Percentiles rank a stretch among this genome's conserved stretches.
These are phyloP conservation scores for Symbiotaphrina buchneri DNA, from an alignment of 495 filamentous ascomycete genomes.

Conservation along the genomic window DNA sequence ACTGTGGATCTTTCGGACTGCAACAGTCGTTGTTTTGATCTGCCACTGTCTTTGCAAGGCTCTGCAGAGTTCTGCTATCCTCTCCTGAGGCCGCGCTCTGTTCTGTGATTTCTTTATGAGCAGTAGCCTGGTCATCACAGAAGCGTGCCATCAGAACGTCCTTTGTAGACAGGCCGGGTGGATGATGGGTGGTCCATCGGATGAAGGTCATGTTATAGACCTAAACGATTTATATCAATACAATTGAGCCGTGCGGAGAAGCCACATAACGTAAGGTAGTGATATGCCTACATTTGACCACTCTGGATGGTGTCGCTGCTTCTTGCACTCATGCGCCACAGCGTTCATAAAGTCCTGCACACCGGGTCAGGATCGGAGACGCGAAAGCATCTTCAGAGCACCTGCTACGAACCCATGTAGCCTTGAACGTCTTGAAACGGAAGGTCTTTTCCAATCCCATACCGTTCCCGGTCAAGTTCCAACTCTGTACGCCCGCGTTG, in stretches of 20 bases:
- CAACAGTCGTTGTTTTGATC: too few relatives aligned
- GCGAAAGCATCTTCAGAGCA: too few relatives aligned
- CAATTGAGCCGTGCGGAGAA: not conserved
- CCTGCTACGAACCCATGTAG: conserved; percentile 28
- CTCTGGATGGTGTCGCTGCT: conserved; percentile 36
- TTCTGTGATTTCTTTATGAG: conserved; percentile 30
- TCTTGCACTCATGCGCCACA: conserved; percentile 29
- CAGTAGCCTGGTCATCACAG: conserved; percentile 35
- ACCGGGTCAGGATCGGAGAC: too few relatives aligned
- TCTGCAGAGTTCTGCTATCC: too few relatives aligned
- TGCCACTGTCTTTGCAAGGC: too few relatives aligned
- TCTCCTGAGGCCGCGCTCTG: too few relatives aligned
- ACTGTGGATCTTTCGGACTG: too few relatives aligned
- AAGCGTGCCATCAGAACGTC: conserved; percentile 40
- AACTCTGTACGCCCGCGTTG: too few relatives aligned
- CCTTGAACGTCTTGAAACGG: conserved; percentile 37
- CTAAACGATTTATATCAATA: too few relatives aligned
- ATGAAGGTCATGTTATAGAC: conserved; percentile 37
- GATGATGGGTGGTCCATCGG: conserved; percentile 56
- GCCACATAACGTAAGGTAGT: conserved; percentile 1
- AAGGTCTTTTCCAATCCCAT: conserved; percentile 32
- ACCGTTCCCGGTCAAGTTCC: conserved; percentile 24
- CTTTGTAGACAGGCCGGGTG: conserved; percentile 42
- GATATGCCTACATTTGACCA: conserved; percentile 31
- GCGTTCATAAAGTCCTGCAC: conserved; percentile 35